Conservation (phyloP, 176 grass and related monocot genomes). For the Tillandsia fasciculata region DNA sequence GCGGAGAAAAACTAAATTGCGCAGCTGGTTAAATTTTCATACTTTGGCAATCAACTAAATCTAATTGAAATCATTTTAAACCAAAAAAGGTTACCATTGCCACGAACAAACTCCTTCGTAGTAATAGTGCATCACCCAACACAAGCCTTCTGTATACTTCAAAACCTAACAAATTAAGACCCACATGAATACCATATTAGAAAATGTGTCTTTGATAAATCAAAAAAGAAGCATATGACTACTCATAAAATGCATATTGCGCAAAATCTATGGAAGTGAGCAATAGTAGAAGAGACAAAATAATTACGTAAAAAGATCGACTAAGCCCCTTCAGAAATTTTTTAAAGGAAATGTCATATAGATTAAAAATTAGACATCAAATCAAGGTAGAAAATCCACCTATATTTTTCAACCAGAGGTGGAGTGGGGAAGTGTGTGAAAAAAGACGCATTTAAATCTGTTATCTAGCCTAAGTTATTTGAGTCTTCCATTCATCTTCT, state of each 20-base stretch:
- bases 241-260: neutral
- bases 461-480: neutral
- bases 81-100: conserved; percentile 50
- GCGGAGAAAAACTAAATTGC: too few species aligned
- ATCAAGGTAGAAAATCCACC: too few species aligned
- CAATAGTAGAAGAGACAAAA: neutral
- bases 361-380: too few species aligned
- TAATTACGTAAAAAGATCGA: too few species aligned
- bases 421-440: neutral
- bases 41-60: too few species aligned
- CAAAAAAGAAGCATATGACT: neutral
- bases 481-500: neutral
- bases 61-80: too few species aligned
- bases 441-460: neutral
- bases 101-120: conserved; percentile 98
- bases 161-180: conserved; percentile 29
- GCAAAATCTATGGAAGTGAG: neutral
- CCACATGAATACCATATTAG: neutral
- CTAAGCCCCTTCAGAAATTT: too few species aligned
- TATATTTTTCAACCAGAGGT: too few species aligned
- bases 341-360: too few species aligned
- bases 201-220: neutral
- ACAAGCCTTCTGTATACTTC: conserved; percentile 88
- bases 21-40: too few species aligned
- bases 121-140: conserved; percentile 99